Evolutionary conservation across 805 yeast species (phyloP).

Genomic region (Candida alai): DNA sequence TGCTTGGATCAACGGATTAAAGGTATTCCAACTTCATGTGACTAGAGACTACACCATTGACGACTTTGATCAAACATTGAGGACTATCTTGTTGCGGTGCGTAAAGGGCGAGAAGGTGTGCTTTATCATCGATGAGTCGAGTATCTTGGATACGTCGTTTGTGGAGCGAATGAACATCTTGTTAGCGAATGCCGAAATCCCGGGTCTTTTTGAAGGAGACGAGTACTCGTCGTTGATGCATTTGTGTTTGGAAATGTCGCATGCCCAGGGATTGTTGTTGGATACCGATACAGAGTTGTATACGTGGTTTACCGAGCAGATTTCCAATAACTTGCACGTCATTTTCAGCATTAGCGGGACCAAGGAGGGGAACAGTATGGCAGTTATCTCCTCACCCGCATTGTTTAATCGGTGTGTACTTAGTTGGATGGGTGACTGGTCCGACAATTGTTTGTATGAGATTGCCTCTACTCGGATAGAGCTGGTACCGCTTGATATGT

Average conservation of each 20-base stretch:
- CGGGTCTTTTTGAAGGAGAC: conserved; percentile 81
- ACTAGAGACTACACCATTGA: conserved; percentile 47
- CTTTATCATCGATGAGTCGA: conserved; percentile 76
- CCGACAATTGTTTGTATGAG: conserved; percentile 42
- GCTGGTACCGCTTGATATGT: conserved; percentile 50
- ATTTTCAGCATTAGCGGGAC: conserved; percentile 66
- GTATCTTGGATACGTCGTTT: conserved; percentile 70
- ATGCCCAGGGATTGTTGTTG: conserved; percentile 55
- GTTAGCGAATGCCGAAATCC: conserved; percentile 90
- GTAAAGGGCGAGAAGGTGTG: conserved; percentile 59
- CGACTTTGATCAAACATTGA: conserved; percentile 67
- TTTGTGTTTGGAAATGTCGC: conserved; percentile 53
- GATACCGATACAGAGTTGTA: conserved; percentile 70
- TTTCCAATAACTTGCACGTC: conserved; percentile 74
- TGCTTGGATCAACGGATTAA: conserved; percentile 85
- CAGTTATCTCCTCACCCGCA: conserved; percentile 75
- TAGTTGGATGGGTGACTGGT: conserved; percentile 89
- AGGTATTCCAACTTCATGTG: conserved; percentile 54
- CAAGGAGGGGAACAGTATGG: conserved; percentile 15
- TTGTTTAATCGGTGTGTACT: conserved; percentile 84
- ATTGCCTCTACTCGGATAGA: conserved; percentile 44
- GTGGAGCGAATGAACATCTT: conserved; percentile 89
- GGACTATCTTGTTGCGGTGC: conserved; percentile 45
- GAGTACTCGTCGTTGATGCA: conserved; percentile 52
- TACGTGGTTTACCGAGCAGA: conserved; percentile 67